Percentiles rank a stretch among this genome's conserved stretches.
phyloP scores from a whole-genome alignment of 2,329 filamentous ascomycete genomes.

The Nigrospora osmanthi region DNA sequence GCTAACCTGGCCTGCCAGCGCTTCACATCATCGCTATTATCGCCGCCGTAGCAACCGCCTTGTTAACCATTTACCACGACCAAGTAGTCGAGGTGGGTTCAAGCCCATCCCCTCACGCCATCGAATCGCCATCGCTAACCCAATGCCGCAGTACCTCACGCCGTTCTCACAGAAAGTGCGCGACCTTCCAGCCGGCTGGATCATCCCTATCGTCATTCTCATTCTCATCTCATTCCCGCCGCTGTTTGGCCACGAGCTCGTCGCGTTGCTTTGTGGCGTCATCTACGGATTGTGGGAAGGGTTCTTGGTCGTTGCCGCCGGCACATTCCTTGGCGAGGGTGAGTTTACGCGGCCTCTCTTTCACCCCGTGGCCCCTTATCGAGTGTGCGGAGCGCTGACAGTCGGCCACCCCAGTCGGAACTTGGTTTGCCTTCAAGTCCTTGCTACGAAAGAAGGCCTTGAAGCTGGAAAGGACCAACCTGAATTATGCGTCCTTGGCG shows the following conservation, averaged over 20 bases:
- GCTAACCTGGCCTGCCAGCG: constrained; percentile 2
- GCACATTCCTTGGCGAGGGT: constrained; percentile 32
- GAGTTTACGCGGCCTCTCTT: constrained; percentile 2
- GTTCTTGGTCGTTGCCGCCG: constrained; percentile 30
- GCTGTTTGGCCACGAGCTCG: constrained; percentile 31
- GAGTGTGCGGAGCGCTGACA: too few species aligned
- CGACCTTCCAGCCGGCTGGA: constrained; percentile 27
- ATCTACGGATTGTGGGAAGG: constrained; percentile 32
- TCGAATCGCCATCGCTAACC: neutral
- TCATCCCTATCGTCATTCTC: constrained; percentile 30
- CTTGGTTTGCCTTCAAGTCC: constrained; percentile 32
- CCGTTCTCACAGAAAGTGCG: constrained; percentile 28
- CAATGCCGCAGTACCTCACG: constrained; percentile 15
- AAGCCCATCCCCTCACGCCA: neutral
- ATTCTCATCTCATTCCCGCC: constrained; percentile 32
- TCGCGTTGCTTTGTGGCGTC: constrained; percentile 31
- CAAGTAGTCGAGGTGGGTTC: constrained; percentile 24
- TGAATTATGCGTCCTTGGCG: constrained; percentile 30
- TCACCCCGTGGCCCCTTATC: too few species aligned
- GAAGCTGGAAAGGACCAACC: constrained; percentile 29
- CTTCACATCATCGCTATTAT: constrained; percentile 20
- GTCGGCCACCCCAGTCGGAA: constrained; percentile 18
- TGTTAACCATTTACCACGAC: constrained; percentile 28
- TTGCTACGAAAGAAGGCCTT: constrained; percentile 24
- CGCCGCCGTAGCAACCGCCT: constrained; percentile 18